Evolutionary conservation across 177 flowering plant genomes (phyloP), one percentile per base, ranked within the genome.

Genomic region (Vitis hybrid): DNA sequence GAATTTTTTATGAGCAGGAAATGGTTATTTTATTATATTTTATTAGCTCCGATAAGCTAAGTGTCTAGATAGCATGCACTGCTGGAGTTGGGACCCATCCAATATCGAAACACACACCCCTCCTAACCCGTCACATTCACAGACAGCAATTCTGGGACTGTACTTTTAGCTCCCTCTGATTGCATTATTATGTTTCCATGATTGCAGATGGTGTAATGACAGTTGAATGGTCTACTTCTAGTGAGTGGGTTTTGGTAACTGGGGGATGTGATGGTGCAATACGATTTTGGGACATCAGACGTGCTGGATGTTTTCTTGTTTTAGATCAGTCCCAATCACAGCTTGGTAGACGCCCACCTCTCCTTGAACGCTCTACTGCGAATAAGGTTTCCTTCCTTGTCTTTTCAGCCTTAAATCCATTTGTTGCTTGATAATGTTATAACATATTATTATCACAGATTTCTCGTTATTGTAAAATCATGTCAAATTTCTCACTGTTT

Each of bases 251-350:
- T 79, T 79, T 96, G 76, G 70, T 87, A 48, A 96, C 97, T 5
- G 99, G 99, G 6, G 98, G 99, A 52, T 89, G 93, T 83, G 98
- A 96, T 81, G 99, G 99, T 72, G 99, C 99, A 10, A 91, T 96
- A 75, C 95, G 99, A 17, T 93, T 93, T 82, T 96, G 99, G 99
- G 98, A 96, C 80, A 96, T 96, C 52, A 89, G 99, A 79, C 91
- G 91, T 21, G 97, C 97, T 70, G 99, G 99, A 60, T 89, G 98
- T 73, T 92, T 86, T 78, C 91, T 63, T 73, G 91, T 96, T 69
- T 78, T 96, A 64, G 92, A 96, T 78, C 97, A 96, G 82, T 89
- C 97, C 30, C 87, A 76, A 50, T 66, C 97, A 76, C 99, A 96
- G 78, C 87, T 92, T 77, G 99, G 99, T 73, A 92, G 88, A 74